phyloP scores from a whole-genome alignment of 2,329 filamentous ascomycete genomes.

The Aspergillus sp. region DNA sequence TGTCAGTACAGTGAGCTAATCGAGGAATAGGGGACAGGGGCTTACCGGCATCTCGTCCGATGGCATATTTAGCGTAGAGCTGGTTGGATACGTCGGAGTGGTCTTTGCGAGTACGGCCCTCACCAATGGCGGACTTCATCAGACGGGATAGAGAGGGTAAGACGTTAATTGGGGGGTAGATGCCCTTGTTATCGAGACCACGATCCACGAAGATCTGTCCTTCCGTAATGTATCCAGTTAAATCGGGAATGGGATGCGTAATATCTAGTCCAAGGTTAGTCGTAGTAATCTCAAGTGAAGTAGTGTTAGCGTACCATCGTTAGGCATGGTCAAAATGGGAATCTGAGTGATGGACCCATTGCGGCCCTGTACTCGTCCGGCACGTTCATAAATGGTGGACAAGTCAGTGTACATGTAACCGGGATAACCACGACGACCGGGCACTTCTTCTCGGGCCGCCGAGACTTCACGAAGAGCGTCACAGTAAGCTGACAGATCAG shows the following conservation, averaged over 20 bases:
- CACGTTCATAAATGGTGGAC: slow-evolving; percentile 99
- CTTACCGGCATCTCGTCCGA: slow-evolving; percentile 83
- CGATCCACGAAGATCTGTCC: slow-evolving; percentile 98
- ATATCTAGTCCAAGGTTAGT: slow-evolving; percentile 65
- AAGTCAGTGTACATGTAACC: slow-evolving; percentile 99
- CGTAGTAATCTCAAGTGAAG: neutral
- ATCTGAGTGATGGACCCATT: slow-evolving; percentile 99
- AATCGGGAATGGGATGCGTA: slow-evolving; percentile 96
- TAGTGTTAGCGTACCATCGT: slow-evolving; percentile 69
- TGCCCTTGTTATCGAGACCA: slow-evolving; percentile 90
- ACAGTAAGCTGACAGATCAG: slow-evolving; percentile 96
- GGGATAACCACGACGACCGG: slow-evolving; percentile 97
- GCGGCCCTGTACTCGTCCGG: slow-evolving; percentile 92
- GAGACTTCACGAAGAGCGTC: slow-evolving; percentile 99
- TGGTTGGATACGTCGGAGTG: slow-evolving; percentile 99
- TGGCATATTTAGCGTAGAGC: slow-evolving; percentile 99
- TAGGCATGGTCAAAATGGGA: slow-evolving; percentile 98
- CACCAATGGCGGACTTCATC: slow-evolving; percentile 99
- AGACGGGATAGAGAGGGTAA: slow-evolving; percentile 96
- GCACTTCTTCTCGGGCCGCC: slow-evolving; percentile 96
- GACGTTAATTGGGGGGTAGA: slow-evolving; percentile 99
- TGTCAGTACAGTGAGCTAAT: neutral
- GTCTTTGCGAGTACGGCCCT: slow-evolving; percentile 94
- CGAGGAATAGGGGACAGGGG: slow-evolving; percentile 1
- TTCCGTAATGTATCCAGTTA: slow-evolving; percentile 99